Base-by-base conservation (phyloP, 345 rosid species). In the Arabidopsis suecica region DNA sequence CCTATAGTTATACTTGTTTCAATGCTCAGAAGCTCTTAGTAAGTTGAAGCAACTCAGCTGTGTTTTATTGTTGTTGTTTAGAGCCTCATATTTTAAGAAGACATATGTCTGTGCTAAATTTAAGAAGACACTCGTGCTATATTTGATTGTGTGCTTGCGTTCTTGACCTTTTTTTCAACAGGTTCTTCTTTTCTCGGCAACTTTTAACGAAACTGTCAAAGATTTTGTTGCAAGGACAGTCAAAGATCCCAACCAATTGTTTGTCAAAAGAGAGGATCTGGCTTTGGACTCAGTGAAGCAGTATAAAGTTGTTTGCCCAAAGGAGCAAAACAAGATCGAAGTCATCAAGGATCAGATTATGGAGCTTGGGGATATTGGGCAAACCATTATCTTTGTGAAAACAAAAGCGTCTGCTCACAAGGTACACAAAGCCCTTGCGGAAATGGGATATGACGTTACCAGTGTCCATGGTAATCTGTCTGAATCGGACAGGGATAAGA, bases 121-220 rank as follows among this genome's bases (percentile, higher is more conserved):
- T 47, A 34, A 7, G 50, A 18, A 30, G 42, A 50, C 20, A 33
- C 45, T 47, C 37, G 13, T 53, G 45, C 51, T 37, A 1, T 36
- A 55, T 23, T 32, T 56, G 18, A 68, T 38, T 18, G 54, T 6
- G 1, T 16, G 33, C 41, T 61, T 73, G n/a, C 11, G 53, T 57
- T 40, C 54, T 60, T 53, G 67, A 45, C 47, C 18, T 37, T 53
- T 32, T 56, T 58, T 7, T 65, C 61, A 53, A 14, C 82, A 92
- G 97, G 92, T 90, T 72, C 94, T 95, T 72, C 83, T 95, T 22
- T 92, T 95, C 79, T 95, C 99, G 66, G 98, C 99, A 20, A 95
- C 99, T 12, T 92, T 95, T 67, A 87, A 84, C 13, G 98, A 95
- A 50, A 67, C 72, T 2, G 99, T 95, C 68, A 95, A 86, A 83